These are phyloP conservation scores for Capsicum chinense DNA, from an alignment of 257 asterid species.

Conservation along the genomic window DNA sequence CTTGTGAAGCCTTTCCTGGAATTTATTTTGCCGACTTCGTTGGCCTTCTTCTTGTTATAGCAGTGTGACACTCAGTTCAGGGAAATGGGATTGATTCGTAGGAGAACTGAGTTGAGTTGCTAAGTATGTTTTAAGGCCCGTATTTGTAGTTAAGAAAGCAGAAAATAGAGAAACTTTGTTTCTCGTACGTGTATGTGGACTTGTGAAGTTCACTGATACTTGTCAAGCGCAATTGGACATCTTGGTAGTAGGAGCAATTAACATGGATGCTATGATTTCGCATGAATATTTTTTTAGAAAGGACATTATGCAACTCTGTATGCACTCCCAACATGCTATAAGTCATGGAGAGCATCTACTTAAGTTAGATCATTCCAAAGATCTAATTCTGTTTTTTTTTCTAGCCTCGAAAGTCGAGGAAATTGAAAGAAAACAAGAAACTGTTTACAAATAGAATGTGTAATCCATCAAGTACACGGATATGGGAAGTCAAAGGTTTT, in stretches of 20 bases:
- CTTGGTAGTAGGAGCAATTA: not conserved
- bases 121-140: not conserved
- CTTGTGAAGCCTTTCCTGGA: conserved; percentile 72
- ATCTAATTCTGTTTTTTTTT: not conserved
- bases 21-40: not conserved
- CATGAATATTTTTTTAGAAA: not conserved
- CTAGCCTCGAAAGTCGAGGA: not conserved
- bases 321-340: not conserved
- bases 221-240: not conserved
- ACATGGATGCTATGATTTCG: not conserved
- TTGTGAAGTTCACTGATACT: not conserved
- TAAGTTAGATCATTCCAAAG: not conserved
- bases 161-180: not conserved
- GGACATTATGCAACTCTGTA: no score
- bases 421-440: not conserved
- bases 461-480: not conserved
- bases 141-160: not conserved
- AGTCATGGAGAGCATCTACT: not conserved
- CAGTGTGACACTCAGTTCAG: not conserved
- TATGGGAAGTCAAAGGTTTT: not conserved
- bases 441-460: not conserved
- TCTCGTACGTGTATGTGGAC: not conserved
- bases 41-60: not conserved
- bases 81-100: not conserved
- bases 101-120: not conserved